Evolutionary conservation across 345 rosid species (phyloP).

Genomic region (Citrus mangshanensis): DNA sequence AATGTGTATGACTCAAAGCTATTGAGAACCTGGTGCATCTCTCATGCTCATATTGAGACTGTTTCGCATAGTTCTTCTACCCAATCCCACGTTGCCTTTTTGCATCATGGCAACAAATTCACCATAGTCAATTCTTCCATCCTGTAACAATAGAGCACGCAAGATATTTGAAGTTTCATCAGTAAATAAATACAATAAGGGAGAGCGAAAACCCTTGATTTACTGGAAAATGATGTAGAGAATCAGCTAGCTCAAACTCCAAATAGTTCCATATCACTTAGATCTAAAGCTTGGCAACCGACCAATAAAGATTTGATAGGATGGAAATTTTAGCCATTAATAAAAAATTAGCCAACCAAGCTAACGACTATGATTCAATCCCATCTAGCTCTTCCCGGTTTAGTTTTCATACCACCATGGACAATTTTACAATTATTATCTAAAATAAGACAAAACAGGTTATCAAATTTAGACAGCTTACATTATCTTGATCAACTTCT

Average conservation of each 20-base stretch:
- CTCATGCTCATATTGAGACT: conserved; percentile 94
- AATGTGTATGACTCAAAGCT: conserved; percentile 10
- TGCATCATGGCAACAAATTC: conserved; percentile 99
- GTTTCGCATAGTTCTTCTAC: conserved; percentile 98
- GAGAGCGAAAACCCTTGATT: background rate
- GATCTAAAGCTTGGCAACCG: background rate
- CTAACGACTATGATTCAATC: background rate
- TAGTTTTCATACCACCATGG: background rate
- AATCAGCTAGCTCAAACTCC: background rate
- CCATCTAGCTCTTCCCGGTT: background rate
- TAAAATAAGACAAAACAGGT: background rate
- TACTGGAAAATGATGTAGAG: background rate
- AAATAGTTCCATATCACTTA: background rate
- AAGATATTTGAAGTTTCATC: background rate
- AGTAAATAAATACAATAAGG: background rate
- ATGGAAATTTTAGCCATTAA: background rate
- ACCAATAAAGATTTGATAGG: background rate
- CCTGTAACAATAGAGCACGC: conserved; percentile 44
- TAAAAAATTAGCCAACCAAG: background rate
- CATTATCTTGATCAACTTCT: conserved; percentile 98
- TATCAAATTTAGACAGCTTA: conserved; percentile 34
- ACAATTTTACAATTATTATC: background rate
- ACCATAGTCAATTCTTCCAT: conserved; percentile 91
- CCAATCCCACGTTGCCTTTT: conserved; percentile 89
- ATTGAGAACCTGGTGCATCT: conserved; percentile 54